These are phyloP conservation scores for Mycena venus DNA, from an alignment of 768 basidiomycete genomes.

Conservation along the genomic window DNA sequence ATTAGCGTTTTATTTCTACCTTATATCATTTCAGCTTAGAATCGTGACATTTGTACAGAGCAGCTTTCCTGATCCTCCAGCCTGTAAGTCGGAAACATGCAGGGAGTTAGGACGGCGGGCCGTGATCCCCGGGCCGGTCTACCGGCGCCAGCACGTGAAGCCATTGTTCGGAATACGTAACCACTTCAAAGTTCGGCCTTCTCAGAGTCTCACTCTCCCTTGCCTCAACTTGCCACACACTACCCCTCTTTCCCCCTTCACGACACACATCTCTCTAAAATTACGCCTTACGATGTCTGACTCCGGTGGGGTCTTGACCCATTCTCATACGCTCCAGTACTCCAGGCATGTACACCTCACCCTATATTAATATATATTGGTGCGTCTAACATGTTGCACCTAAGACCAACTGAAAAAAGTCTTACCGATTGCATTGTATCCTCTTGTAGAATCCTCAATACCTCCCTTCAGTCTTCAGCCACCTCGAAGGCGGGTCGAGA, in stretches of 20 bases:
- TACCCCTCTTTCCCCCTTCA: conserved; percentile 5
- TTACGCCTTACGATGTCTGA: conserved; percentile 50
- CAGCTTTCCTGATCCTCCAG: no score
- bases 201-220: no score
- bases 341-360: conserved; percentile 63
- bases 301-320: conserved; percentile 63
- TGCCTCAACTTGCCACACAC: conserved; percentile 23
- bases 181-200: no score
- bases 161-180: no score
- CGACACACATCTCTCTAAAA: conserved; percentile 10
- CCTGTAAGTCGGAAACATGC: no score
- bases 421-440: conserved; percentile 6
- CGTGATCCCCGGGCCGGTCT: no score
- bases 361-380: no score
- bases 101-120: no score
- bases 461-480: conserved; percentile 68
- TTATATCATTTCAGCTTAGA: no score
- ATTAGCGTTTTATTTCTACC: no score
- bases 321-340: conserved; percentile 79
- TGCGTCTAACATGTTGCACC: conserved; percentile 7
- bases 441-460: conserved; percentile 6
- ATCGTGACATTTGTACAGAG: no score
- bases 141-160: no score
- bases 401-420: conserved; percentile 87
- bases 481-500: conserved; percentile 74